These are phyloP conservation scores for Colletotrichum sp. DNA, from an alignment of 2,329 filamentous ascomycete species.

Conservation along the genomic window DNA sequence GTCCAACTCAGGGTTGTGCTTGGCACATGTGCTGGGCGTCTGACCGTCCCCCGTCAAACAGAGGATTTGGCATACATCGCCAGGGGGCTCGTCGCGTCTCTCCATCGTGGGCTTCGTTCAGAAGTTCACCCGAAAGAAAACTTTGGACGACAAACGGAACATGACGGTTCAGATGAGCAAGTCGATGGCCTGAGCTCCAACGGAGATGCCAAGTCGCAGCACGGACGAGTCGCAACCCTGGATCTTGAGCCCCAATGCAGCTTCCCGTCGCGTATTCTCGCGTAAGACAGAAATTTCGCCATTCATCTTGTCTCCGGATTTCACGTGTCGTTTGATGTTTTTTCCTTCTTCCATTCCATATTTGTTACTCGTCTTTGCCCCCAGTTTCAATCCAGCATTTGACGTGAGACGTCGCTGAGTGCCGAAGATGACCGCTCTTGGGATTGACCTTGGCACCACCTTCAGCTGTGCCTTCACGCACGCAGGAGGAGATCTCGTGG, in stretches of 20 bases:
- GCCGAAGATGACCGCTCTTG: background rate
- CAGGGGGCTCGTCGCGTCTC: background rate
- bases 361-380: background rate
- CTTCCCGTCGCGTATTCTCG: background rate
- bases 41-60: background rate
- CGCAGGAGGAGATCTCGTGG: background rate
- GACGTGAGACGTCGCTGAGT: background rate
- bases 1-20: background rate
- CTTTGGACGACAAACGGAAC: background rate
- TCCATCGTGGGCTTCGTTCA: background rate
- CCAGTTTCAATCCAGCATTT: background rate
- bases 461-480: background rate
- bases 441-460: background rate
- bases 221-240: background rate
- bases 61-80: background rate
- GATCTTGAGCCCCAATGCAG: background rate
- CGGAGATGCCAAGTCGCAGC: background rate
- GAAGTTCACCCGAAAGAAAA: background rate
- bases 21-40: background rate
- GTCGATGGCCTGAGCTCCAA: background rate
- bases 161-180: background rate
- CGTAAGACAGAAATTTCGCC: background rate
- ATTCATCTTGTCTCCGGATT: rapidly evolving
- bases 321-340: background rate
- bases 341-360: background rate